Conservation (phyloP, 2,329 filamentous ascomycete genomes). For the Phyllosticta paracitricarpa region DNA sequence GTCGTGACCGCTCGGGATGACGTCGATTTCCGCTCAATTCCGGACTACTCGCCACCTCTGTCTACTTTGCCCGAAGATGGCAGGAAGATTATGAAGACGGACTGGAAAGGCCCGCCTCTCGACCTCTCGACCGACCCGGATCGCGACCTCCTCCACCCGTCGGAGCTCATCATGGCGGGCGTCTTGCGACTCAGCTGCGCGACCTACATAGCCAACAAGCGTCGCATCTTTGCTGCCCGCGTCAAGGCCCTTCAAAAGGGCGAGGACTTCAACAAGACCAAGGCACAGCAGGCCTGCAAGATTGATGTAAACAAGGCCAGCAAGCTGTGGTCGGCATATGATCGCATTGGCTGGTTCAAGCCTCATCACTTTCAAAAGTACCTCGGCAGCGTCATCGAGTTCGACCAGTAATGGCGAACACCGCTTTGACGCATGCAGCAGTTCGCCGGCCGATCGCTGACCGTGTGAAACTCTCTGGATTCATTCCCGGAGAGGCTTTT, state of each 20-base stretch:
- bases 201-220: slow-evolving; percentile 86
- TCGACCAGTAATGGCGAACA: slow-evolving; percentile 5
- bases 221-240: slow-evolving; percentile 74
- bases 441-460: slow-evolving; percentile 7
- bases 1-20: slow-evolving; percentile 73
- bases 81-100: slow-evolving; percentile 62
- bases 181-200: slow-evolving; percentile 75
- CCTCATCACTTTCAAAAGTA: slow-evolving; percentile 39
- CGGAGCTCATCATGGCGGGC: slow-evolving; percentile 67
- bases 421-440: slow-evolving; percentile 3
- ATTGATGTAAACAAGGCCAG: slow-evolving; percentile 98
- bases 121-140: slow-evolving; percentile 67
- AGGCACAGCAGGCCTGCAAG: slow-evolving; percentile 93
- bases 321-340: slow-evolving; percentile 82
- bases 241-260: slow-evolving; percentile 55
- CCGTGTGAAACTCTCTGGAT: slow-evolving; percentile 2
- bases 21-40: slow-evolving; percentile 64
- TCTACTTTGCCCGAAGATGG: slow-evolving; percentile 52
- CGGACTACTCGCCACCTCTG: slow-evolving; percentile 62
- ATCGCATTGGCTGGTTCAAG: slow-evolving; percentile 76
- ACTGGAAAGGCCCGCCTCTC: slow-evolving; percentile 75
- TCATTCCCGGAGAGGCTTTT: neutral
- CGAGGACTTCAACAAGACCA: slow-evolving; percentile 90
- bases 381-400: slow-evolving; percentile 18
- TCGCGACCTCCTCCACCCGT: slow-evolving; percentile 59